Evolutionary conservation across 306 rosid genomes (phyloP), one percentile per base, ranked within the genome.

Genomic region (Spatholobus suberectus): DNA sequence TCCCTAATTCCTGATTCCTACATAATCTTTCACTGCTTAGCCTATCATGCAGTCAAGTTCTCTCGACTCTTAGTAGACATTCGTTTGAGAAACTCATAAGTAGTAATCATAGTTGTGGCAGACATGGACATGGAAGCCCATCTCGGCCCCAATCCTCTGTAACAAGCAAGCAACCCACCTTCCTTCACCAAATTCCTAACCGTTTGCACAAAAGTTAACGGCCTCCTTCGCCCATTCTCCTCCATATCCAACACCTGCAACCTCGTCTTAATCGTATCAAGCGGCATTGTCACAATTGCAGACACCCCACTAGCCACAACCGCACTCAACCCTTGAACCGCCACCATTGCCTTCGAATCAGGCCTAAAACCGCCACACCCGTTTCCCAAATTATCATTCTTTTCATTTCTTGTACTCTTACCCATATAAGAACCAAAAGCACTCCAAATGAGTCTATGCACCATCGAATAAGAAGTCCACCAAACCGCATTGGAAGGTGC

Each of bases 61-160:
- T 82, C 88, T 82, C 87, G 91, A 55, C 70, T 88, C 91, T 93
- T 96, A 12, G 98, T 78, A 26, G 98, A 96, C 86, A 96, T 73
- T 24, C 97, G 85, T 78, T 96, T 93, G 89, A 96, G 87, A 72
- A 92, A 96, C 88, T 96, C 99, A 44, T 96, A 96, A 69, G 97
- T 96, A 15, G 99, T 92, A 83, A 96, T 91, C 99, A 96, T 96
- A 68, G 96, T 91, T 37, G 99, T 89, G 1, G 99, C 96, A 55
- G 99, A 96, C 94, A 96, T 81, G n/a, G 98, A 93, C 98, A 94
- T 94, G 1, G 96, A 93, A 61, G 90, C 97, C 98, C 98, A 96
- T 83, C 99, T 91, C 8, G 99, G 99, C 0, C 94, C 98, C 83
- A 96, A 86, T 29, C 99, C 99, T 87, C 97, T 89, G 76, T 96